These are phyloP conservation scores for Tylopilus orsonianus DNA, from an alignment of 1,284 basidiomycete genomes.

Conservation along the genomic window DNA sequence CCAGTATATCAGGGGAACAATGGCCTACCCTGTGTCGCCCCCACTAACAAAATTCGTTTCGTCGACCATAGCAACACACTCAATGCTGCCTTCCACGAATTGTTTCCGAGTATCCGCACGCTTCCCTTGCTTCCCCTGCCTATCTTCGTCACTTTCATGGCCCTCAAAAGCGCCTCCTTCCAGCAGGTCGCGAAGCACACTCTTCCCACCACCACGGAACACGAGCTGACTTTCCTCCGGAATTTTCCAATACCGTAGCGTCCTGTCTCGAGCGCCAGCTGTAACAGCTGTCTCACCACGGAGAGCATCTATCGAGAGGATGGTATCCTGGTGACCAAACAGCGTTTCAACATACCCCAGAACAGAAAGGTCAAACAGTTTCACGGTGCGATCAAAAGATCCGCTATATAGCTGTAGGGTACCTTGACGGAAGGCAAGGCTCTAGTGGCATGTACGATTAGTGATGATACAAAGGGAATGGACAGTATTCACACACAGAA, in stretches of 20 bases:
- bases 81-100: conserved; percentile 89
- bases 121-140: conserved; percentile 38
- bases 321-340: conserved; percentile 95
- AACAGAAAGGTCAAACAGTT: conserved; percentile 68
- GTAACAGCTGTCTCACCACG: conserved; percentile 85
- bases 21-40: conserved; percentile 87
- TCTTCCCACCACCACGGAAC: conserved; percentile 89
- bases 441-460: conserved; percentile 39
- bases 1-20: conserved; percentile 15
- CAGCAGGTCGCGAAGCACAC: conserved; percentile 73
- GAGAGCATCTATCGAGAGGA: conserved; percentile 78
- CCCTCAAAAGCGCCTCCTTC: conserved; percentile 67
- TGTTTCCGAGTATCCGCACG: conserved; percentile 44
- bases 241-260: conserved; percentile 95
- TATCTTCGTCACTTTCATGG: conserved; percentile 50
- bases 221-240: conserved; percentile 95
- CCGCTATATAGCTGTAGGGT: conserved; percentile 84
- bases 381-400: conserved; percentile 90
- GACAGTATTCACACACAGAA: conserved; percentile 55
- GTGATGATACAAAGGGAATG: neutral
- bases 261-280: conserved; percentile 89
- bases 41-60: conserved; percentile 91
- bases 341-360: conserved; percentile 95
- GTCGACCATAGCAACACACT: conserved; percentile 93
- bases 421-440: conserved; percentile 81